A percentile compares a stretch with the other conserved stretches of the same genome.
phyloP scores from a whole-genome alignment of 495 filamentous ascomycete genomes.

The Aspergillus cristatus region DNA sequence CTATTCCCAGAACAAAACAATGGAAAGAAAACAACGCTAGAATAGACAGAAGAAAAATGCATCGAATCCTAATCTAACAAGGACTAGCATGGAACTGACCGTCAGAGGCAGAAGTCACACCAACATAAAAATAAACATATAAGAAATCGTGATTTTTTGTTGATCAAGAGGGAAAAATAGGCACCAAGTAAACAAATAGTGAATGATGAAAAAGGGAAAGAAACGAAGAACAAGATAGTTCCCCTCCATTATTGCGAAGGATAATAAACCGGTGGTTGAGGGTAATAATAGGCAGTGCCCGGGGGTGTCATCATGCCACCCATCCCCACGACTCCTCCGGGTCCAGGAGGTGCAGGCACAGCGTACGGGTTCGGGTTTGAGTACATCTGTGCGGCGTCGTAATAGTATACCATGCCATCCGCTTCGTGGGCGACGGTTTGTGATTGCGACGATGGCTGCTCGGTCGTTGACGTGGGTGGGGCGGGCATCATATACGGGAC shows the following conservation, averaged over 20 bases:
- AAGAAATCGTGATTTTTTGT: too few species aligned
- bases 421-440: conserved; percentile 83
- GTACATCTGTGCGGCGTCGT: conserved; percentile 63
- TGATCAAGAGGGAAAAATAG: not conserved
- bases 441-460: conserved; percentile 42
- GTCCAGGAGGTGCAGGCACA: conserved; percentile 35
- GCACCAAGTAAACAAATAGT: conserved; percentile 1
- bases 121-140: too few species aligned
- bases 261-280: conserved; percentile 56
- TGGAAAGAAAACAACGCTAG: conserved; percentile 10
- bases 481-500: conserved; percentile 37
- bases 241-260: conserved; percentile 49
- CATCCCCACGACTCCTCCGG: conserved; percentile 57
- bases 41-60: conserved; percentile 32
- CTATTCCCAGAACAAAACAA: too few species aligned
- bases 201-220: conserved; percentile 6
- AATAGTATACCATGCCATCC: conserved; percentile 94
- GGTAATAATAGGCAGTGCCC: conserved; percentile 66
- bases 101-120: too few species aligned
- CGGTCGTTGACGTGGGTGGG: conserved; percentile 27
- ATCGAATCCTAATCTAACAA: conserved; percentile 24
- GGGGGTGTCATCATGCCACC: conserved; percentile 73
- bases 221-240: conserved; percentile 4
- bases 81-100: conserved; percentile 8
- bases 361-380: conserved; percentile 41